A percentile compares a stretch with the other conserved stretches of the same genome.
These are phyloP conservation scores for Hyphochytrium catenoides DNA, from an alignment of 352 stramenopile species.

Conservation along the genomic window DNA sequence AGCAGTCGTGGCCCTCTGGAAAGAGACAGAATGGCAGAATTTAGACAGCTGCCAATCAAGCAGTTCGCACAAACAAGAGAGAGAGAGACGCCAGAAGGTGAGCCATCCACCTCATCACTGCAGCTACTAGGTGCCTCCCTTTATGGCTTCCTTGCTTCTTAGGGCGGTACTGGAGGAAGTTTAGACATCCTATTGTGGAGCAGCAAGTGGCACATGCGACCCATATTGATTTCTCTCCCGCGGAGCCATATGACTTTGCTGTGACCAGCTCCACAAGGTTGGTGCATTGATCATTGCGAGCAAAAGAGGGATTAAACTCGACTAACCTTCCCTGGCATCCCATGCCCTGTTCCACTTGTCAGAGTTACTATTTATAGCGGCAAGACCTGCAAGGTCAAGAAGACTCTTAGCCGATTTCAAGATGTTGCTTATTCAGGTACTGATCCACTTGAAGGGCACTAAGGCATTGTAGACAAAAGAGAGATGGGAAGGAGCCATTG, in stretches of 20 bases:
- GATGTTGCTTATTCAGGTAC: conserved; percentile 58
- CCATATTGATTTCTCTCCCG: conserved; percentile 51
- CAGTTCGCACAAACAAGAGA: conserved; percentile 50
- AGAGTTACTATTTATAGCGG: conserved; percentile 61
- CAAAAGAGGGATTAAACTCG: no score
- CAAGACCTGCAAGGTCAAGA: conserved; percentile 45
- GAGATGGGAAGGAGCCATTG: no score
- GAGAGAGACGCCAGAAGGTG: conserved; percentile 40
- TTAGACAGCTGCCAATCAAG: conserved; percentile 60
- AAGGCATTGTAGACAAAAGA: no score
- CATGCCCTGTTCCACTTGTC: no score
- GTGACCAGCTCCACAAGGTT: conserved; percentile 58
- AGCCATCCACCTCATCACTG: no score
- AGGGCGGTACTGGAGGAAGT: conserved; percentile 54
- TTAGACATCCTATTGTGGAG: conserved; percentile 44
- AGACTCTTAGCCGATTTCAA: conserved; percentile 64
- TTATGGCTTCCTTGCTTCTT: no score
- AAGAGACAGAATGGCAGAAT: conserved; percentile 37
- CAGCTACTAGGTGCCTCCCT: no score
- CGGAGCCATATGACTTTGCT: conserved; percentile 47
- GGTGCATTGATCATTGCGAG: no score
- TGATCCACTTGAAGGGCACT: no score
- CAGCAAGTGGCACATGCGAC: conserved; percentile 55
- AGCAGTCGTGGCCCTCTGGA: no score
- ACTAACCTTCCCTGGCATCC: no score